phyloP scores from a whole-genome alignment of 2,329 filamentous ascomycete species.

The Alternaria consortialis region DNA sequence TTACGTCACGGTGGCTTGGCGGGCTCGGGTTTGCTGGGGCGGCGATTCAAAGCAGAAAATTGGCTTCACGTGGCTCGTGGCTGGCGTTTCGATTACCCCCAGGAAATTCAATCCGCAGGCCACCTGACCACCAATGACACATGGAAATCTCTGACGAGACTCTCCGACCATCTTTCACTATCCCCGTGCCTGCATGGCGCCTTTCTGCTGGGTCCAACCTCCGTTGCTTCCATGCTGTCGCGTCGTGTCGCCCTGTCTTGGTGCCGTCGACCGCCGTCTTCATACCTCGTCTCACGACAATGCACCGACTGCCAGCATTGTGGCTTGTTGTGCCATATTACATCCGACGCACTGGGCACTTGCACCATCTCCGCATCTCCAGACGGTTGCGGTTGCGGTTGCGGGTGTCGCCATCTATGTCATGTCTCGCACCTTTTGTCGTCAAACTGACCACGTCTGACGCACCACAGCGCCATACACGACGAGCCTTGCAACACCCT shows the following conservation, averaged over 20 bases:
- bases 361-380: slow-evolving; percentile 24
- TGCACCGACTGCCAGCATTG: slow-evolving; percentile 5
- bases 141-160: slow-evolving; percentile 40
- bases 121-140: slow-evolving; percentile 36
- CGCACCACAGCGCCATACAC: not conserved
- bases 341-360: slow-evolving; percentile 15
- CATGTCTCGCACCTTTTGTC: slow-evolving; percentile 34
- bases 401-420: slow-evolving; percentile 26
- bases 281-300: slow-evolving; percentile 25
- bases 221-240: slow-evolving; percentile 23
- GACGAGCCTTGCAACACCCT: not conserved
- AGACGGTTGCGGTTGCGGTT: slow-evolving; percentile 10
- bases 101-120: slow-evolving; percentile 22
- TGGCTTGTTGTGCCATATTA: slow-evolving; percentile 18
- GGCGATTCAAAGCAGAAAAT: slow-evolving; percentile 25
- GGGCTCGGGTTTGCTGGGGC: slow-evolving; percentile 13
- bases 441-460: slow-evolving; percentile 15
- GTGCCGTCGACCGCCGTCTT: slow-evolving; percentile 9
- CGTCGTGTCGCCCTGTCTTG: slow-evolving; percentile 22
- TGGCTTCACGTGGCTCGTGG: slow-evolving; percentile 25
- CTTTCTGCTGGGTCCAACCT: slow-evolving; percentile 19
- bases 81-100: slow-evolving; percentile 27
- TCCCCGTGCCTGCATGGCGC: slow-evolving; percentile 35
- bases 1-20: slow-evolving; percentile 37
- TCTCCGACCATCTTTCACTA: slow-evolving; percentile 30